Conservation (phyloP, 371 early-diverging fungal species). For the Dichotomocladium elegans region DNA sequence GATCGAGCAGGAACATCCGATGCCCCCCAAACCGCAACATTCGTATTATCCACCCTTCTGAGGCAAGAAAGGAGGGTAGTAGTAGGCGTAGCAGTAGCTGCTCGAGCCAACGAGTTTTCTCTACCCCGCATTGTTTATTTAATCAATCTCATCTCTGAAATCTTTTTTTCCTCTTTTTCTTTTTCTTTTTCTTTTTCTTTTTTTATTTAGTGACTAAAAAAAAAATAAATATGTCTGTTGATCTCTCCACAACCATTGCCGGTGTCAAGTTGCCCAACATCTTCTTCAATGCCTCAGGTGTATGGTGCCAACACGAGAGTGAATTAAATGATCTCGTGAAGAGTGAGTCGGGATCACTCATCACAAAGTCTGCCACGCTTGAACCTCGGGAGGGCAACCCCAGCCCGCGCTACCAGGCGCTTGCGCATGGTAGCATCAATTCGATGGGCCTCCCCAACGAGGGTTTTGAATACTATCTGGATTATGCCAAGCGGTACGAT, state of each 20-base stretch:
- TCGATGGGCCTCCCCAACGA: slow-evolving; percentile 52
- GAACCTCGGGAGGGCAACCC: slow-evolving; percentile 44
- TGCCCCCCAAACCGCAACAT: no score
- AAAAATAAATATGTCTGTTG: slow-evolving; percentile 23
- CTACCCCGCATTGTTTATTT: neutral
- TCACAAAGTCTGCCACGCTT: slow-evolving; percentile 46
- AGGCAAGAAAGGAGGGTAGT: neutral
- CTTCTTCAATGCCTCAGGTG: slow-evolving; percentile 49
- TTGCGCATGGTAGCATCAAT: slow-evolving; percentile 44
- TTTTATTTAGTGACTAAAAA: neutral
- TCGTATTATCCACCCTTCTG: no score
- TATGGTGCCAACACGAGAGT: slow-evolving; percentile 37
- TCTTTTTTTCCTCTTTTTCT: neutral
- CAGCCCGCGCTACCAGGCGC: slow-evolving; percentile 38
- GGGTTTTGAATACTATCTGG: slow-evolving; percentile 42
- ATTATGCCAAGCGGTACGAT: slow-evolving; percentile 39
- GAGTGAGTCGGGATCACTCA: slow-evolving; percentile 44
- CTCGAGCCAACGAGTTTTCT: neutral
- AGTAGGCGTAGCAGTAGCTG: neutral
- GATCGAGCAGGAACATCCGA: no score
- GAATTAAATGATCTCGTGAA: slow-evolving; percentile 36
- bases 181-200: slow-evolving; percentile 5
- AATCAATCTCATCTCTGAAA: neutral
- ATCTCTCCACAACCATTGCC: slow-evolving; percentile 44
- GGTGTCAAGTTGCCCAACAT: slow-evolving; percentile 43